phyloP scores from a whole-genome alignment of 768 basidiomycete species.

The Tephrocybe sp. region DNA sequence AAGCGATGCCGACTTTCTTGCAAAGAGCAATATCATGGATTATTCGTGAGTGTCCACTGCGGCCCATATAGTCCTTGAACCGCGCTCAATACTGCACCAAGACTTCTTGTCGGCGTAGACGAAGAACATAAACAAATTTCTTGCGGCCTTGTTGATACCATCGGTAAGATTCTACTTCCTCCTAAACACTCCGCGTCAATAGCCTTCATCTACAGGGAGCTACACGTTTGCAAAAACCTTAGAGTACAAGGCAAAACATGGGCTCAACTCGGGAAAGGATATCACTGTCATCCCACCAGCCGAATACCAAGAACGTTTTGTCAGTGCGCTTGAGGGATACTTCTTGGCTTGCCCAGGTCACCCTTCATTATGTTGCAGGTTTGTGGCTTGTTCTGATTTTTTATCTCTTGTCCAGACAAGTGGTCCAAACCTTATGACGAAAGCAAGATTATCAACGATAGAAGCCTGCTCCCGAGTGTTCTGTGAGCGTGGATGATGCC shows the following conservation, averaged over 20 bases:
- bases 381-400: neutral
- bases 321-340: conserved; percentile 68
- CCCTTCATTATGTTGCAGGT: neutral
- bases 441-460: conserved; percentile 36
- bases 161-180: conserved; percentile 40
- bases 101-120: conserved; percentile 73
- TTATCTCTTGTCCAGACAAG: conserved; percentile 32
- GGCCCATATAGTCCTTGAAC: no score
- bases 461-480: conserved; percentile 40
- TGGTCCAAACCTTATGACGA: conserved; percentile 47
- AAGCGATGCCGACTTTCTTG: conserved; percentile 71
- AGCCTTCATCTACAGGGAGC: conserved; percentile 46
- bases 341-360: conserved; percentile 75
- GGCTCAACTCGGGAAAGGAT: conserved; percentile 65
- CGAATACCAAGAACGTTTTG: conserved; percentile 78
- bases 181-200: neutral
- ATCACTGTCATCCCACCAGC: conserved; percentile 78
- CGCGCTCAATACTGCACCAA: conserved; percentile 18
- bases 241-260: conserved; percentile 83
- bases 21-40: conserved; percentile 81
- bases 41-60: conserved; percentile 60
- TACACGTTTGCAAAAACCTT: conserved; percentile 85
- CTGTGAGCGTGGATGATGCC: conserved; percentile 23
- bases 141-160: conserved; percentile 82
- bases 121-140: conserved; percentile 62